These are phyloP conservation scores for Leersia perrieri DNA, from an alignment of 176 grass and related monocot genomes.

Conservation along the genomic window DNA sequence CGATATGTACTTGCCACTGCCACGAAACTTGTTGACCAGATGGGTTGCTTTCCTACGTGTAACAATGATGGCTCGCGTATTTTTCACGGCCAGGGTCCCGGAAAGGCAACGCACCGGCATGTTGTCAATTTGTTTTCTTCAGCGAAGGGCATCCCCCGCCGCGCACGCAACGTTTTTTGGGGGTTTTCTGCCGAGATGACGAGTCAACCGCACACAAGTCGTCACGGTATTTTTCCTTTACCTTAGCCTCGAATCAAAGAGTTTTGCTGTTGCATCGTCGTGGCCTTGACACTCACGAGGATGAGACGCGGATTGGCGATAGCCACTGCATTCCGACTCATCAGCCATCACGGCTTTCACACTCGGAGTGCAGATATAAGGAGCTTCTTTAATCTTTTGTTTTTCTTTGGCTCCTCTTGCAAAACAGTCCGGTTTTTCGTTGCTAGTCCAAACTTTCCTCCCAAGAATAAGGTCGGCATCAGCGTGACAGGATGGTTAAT, in stretches of 20 bases:
- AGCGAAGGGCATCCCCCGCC: neutral
- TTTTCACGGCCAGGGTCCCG: neutral
- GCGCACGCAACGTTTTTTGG: neutral
- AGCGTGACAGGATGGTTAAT: neutral
- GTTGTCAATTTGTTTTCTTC: neutral
- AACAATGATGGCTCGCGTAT: too few relatives aligned
- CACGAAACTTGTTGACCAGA: neutral
- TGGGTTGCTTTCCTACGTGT: neutral
- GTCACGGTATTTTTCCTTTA: neutral
- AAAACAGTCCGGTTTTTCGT: too few relatives aligned
- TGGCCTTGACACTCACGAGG: neutral
- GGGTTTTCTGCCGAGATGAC: neutral
- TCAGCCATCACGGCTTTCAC: neutral
- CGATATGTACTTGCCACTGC: too few relatives aligned
- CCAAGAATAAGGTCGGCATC: constrained; percentile 24
- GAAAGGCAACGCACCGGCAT: neutral
- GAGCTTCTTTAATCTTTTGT: neutral
- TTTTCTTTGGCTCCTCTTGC: too few relatives aligned
- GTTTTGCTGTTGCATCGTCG: neutral
- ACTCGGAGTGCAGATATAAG: neutral
- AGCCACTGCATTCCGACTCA: neutral
- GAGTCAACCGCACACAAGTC: neutral
- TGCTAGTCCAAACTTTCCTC: constrained; percentile 16
- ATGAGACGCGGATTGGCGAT: neutral
- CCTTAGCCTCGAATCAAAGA: constrained; percentile 27